Evolutionary conservation across 176 grass and related monocot genomes (phyloP).

Genomic region (Raddia guianensis): DNA sequence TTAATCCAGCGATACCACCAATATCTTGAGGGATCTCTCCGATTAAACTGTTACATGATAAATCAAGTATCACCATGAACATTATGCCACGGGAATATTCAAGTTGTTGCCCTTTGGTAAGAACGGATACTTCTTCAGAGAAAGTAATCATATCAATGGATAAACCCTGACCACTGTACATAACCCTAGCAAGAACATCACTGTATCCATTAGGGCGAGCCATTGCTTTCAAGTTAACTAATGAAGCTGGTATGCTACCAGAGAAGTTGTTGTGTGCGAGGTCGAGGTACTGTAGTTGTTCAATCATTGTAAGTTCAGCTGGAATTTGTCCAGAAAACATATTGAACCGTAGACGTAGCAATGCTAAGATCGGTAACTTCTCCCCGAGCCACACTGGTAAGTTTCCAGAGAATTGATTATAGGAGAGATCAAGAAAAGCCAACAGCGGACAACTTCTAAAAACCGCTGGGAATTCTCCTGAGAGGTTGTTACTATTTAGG

Average conservation of each 20-base stretch:
- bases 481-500: slow-evolving; percentile 37
- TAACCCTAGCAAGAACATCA: fast-evolving
- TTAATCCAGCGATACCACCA: slow-evolving; percentile 27
- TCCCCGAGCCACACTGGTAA: slow-evolving; percentile 10
- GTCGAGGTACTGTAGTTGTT: slow-evolving; percentile 35
- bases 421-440: slow-evolving; percentile 22
- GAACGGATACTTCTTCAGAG: neutral
- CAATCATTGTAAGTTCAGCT: neutral
- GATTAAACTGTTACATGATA: slow-evolving; percentile 38
- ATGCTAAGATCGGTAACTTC: neutral
- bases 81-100: neutral
- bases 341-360: slow-evolving; percentile 41
- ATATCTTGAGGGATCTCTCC: slow-evolving; percentile 41
- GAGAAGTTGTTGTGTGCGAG: slow-evolving; percentile 37
- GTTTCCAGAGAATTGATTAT: slow-evolving; percentile 16
- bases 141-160: fast-evolving
- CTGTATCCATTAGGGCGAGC: neutral
- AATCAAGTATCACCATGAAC: neutral
- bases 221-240: slow-evolving; percentile 39
- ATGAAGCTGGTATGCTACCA: slow-evolving; percentile 5
- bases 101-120: slow-evolving; percentile 32
- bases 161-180: fast-evolving
- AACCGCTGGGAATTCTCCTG: slow-evolving; percentile 40
- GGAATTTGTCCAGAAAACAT: slow-evolving; percentile 39
- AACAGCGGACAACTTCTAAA: neutral